A percentile compares a stretch with the other conserved stretches of the same genome.
These are phyloP conservation scores for Eimeria praecox DNA, from an alignment of 169 alveolate genomes.

Conservation along the genomic window DNA sequence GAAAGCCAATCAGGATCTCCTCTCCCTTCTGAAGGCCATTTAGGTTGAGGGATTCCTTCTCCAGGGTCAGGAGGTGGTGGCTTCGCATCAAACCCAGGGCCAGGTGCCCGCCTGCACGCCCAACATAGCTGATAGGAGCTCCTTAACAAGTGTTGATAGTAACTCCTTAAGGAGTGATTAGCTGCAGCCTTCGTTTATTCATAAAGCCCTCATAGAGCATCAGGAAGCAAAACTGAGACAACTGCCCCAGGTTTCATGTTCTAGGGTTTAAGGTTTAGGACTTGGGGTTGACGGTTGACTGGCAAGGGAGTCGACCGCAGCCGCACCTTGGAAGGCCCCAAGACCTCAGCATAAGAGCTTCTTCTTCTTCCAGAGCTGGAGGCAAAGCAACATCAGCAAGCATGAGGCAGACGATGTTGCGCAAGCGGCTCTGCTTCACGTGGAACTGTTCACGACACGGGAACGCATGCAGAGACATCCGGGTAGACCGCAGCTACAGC, in stretches of 20 bases:
- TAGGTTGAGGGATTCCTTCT: neutral
- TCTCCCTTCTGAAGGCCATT: neutral
- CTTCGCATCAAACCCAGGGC: neutral
- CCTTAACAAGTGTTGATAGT: neutral
- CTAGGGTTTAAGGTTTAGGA: neutral
- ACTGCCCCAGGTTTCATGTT: neutral
- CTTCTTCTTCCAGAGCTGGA: constrained; percentile 21
- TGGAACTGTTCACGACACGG: neutral
- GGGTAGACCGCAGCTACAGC: neutral
- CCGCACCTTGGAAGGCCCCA: constrained; percentile 1
- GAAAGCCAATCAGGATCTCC: neutral
- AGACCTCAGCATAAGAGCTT: neutral
- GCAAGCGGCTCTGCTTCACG: neutral
- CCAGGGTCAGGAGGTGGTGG: neutral
- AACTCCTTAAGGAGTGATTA: neutral
- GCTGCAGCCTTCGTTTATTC: neutral
- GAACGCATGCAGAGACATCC: neutral
- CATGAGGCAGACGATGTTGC: neutral
- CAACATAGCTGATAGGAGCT: neutral
- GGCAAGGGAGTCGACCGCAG: neutral
- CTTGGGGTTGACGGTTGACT: neutral
- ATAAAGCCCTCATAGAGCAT: neutral
- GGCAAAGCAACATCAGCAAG: neutral
- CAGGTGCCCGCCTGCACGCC: neutral
- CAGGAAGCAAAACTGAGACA: neutral